Percentiles rank a stretch among this genome's conserved stretches.
Conservation (phyloP, 768 basidiomycete species). For the Russula griseocarnosa region DNA sequence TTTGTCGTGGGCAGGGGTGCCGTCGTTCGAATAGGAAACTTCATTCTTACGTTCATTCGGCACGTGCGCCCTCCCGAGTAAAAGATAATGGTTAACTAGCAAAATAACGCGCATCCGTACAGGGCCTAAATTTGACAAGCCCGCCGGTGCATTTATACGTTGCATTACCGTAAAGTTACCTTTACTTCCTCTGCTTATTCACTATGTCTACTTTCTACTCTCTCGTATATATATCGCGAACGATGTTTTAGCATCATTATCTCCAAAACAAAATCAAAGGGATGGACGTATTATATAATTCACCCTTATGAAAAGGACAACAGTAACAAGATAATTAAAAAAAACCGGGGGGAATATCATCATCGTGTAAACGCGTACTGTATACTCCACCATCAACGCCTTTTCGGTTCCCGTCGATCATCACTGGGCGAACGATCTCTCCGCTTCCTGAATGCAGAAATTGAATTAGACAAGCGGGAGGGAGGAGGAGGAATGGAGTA, state of each 20-base stretch:
- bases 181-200: not conserved
- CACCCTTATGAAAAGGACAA: not conserved
- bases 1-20: no score
- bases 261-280: not conserved
- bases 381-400: conserved; percentile 20
- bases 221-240: not conserved
- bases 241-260: not conserved
- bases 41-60: no score
- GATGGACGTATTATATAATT: not conserved
- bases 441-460: conserved; percentile 20
- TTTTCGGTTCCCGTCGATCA: conserved; percentile 27
- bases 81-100: no score
- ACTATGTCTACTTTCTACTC: not conserved
- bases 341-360: not conserved
- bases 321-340: not conserved
- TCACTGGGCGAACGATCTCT: conserved; percentile 29
- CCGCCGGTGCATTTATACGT: not conserved
- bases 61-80: no score
- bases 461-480: not conserved
- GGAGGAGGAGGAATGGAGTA: not conserved
- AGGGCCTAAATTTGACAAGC: no score
- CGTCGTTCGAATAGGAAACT: no score
- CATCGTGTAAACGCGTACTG: not conserved
- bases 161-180: not conserved
- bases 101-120: no score